These are phyloP conservation scores for Podospora tetraspora DNA, from an alignment of 495 filamentous ascomycete genomes.

Conservation along the genomic window DNA sequence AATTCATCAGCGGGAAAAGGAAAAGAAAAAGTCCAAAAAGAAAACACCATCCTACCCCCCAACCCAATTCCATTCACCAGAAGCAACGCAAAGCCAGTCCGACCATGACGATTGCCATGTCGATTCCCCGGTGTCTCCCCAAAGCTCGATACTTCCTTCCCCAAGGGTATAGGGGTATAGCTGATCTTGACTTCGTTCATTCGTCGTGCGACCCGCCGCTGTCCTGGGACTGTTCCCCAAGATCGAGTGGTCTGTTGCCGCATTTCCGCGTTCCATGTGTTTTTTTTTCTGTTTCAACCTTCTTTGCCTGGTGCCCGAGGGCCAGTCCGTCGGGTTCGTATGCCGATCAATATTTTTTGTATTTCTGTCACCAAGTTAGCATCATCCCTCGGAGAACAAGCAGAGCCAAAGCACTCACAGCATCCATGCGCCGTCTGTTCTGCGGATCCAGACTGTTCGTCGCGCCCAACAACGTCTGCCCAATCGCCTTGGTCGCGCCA, in stretches of 20 bases:
- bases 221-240: background rate
- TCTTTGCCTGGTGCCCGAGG: no score
- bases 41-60: background rate
- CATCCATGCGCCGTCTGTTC: slow-evolving; percentile 77
- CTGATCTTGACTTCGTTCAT: background rate
- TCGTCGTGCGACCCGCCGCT: background rate
- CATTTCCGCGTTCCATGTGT: background rate
- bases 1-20: background rate
- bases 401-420: slow-evolving; percentile 53
- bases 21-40: background rate
- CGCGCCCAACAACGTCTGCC: slow-evolving; percentile 85
- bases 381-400: background rate
- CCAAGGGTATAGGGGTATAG: slow-evolving; percentile 5
- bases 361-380: slow-evolving; percentile 20
- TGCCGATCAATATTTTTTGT: slow-evolving; percentile 19
- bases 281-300: background rate
- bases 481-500: slow-evolving; percentile 83
- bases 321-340: background rate
- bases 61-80: background rate
- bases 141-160: background rate
- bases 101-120: background rate
- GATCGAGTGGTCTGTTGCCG: background rate
- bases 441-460: slow-evolving; percentile 85
- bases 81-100: background rate
- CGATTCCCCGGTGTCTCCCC: background rate